phyloP scores from a whole-genome alignment of 2,329 filamentous ascomycete species.

The Camptophora hylomeconis region DNA sequence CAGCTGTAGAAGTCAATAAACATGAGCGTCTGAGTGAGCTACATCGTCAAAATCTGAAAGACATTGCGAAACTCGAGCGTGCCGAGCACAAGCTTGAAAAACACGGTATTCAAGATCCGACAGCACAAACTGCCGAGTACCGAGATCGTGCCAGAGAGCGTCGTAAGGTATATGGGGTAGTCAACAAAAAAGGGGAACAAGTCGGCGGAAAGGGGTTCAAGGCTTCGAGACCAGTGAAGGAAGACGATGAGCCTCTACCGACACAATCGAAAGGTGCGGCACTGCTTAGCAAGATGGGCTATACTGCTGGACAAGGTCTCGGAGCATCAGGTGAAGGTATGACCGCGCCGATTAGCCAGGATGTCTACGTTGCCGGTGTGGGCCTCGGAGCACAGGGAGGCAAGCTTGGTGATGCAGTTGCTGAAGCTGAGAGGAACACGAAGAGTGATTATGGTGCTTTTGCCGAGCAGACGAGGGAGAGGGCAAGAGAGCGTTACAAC shows the following conservation, averaged over 20 bases:
- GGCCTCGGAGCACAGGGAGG: conserved; percentile 36
- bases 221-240: not conserved
- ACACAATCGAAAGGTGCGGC: conserved; percentile 37
- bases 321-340: conserved; percentile 34
- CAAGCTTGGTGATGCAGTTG: conserved; percentile 35
- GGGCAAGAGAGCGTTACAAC: conserved; percentile 35
- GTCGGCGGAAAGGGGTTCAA: conserved; percentile 8
- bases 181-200: conserved; percentile 19
- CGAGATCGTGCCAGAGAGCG: conserved; percentile 35
- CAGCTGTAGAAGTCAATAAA: conserved; percentile 40
- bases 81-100: conserved; percentile 30
- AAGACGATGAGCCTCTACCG: conserved; percentile 13
- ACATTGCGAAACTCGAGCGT: conserved; percentile 32
- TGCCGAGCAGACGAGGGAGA: conserved; percentile 33
- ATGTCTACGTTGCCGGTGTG: conserved; percentile 37
- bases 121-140: conserved; percentile 26
- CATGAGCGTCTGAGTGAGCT: conserved; percentile 48
- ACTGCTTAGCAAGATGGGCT: conserved; percentile 39
- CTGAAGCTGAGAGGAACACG: conserved; percentile 36
- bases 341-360: conserved; percentile 33
- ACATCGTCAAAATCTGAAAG: conserved; percentile 42
- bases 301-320: conserved; percentile 32
- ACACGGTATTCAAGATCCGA: conserved; percentile 22
- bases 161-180: conserved; percentile 29
- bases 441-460: conserved; percentile 35